Conservation (phyloP, 2,329 filamentous ascomycete genomes). For the Fusarium solani-melongenae region DNA sequence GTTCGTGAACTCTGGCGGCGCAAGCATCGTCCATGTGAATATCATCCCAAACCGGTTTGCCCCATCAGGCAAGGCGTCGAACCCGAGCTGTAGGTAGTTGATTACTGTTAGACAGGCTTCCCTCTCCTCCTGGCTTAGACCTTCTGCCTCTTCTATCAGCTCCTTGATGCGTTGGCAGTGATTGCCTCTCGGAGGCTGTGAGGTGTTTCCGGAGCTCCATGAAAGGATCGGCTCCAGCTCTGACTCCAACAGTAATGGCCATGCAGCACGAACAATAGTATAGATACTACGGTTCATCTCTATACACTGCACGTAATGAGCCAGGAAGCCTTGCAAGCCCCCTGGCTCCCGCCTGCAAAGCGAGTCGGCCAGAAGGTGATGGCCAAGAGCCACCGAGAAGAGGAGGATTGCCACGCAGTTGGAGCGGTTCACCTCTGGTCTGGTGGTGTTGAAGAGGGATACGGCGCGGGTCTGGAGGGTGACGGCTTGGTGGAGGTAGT, state of each 20-base stretch:
- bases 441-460: conserved; percentile 15
- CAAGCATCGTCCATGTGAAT: conserved; percentile 29
- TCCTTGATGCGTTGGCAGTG: conserved; percentile 1
- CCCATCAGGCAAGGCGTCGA: conserved; percentile 1
- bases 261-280: neutral
- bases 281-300: conserved; percentile 24
- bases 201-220: conserved; percentile 1
- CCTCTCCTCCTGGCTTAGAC: neutral
- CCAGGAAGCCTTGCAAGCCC: neutral
- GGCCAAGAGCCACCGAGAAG: conserved; percentile 15
- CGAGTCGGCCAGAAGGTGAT: conserved; percentile 24
- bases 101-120: neutral
- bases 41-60: conserved; percentile 16
- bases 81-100: conserved; percentile 15
- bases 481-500: conserved; percentile 3
- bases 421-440: neutral
- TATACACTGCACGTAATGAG: conserved; percentile 13
- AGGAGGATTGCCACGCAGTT: conserved; percentile 29
- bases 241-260: conserved; percentile 5
- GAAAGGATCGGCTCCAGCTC: conserved; percentile 11
- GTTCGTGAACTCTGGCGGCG: neutral
- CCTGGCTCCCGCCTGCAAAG: neutral
- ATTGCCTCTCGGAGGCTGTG: neutral
- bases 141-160: neutral
- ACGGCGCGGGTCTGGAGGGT: conserved; percentile 20